Conservation (phyloP, 2,329 filamentous ascomycete species). For the Fonsecaea multimorphosa region DNA sequence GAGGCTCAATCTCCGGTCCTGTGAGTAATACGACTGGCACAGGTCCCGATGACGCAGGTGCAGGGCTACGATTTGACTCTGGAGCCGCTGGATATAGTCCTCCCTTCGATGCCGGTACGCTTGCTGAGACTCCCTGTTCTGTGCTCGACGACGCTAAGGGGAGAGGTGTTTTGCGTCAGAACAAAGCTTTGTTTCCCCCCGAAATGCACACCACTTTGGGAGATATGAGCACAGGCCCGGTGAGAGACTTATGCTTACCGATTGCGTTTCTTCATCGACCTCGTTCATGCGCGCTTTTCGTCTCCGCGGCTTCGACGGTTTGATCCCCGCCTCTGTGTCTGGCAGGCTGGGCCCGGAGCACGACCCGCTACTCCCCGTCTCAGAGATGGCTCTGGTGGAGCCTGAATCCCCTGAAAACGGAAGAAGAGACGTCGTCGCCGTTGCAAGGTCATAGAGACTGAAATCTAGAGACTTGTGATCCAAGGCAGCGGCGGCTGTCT, state of each 20-base stretch:
- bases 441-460: not conserved
- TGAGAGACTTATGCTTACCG: not conserved
- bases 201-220: too few species aligned
- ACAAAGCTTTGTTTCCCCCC: too few species aligned
- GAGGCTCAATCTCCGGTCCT: slow-evolving; percentile 7
- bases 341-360: not conserved
- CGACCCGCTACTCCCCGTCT: not conserved
- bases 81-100: slow-evolving; percentile 13
- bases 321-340: not conserved
- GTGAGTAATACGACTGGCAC: slow-evolving; percentile 4
- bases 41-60: slow-evolving; percentile 22
- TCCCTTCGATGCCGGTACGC: slow-evolving; percentile 17
- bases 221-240: too few species aligned
- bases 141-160: slow-evolving; percentile 23
- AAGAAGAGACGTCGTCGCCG: not conserved
- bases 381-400: not conserved
- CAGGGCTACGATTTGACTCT: slow-evolving; percentile 6
- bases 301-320: slow-evolving; percentile 11
- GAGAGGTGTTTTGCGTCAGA: too few species aligned
- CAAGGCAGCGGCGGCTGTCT: too few species aligned
- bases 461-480: not conserved
- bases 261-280: slow-evolving; percentile 17
- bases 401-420: not conserved
- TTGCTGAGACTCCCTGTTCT: slow-evolving; percentile 20
- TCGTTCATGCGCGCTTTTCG: slow-evolving; percentile 19